These are phyloP conservation scores for Lenzites betulinus DNA, from an alignment of 768 basidiomycete species.

Conservation along the genomic window DNA sequence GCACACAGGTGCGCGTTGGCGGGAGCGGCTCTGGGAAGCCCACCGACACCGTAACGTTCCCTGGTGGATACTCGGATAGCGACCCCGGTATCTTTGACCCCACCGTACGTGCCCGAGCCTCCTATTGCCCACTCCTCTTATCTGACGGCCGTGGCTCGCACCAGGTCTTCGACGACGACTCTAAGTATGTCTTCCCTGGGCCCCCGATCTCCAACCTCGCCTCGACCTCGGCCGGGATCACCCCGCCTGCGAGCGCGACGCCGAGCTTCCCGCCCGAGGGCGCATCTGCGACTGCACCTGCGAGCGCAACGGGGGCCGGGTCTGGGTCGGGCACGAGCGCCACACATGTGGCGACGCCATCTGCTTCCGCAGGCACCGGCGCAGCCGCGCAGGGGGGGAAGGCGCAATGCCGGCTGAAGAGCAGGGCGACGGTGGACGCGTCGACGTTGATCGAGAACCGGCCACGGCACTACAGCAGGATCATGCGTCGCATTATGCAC, in stretches of 20 bases:
- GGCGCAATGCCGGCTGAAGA: constrained; percentile 21
- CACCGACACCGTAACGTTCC: constrained; percentile 55
- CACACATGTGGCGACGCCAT: constrained; percentile 6
- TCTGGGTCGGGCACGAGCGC: constrained; percentile 4
- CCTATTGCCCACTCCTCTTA: background rate
- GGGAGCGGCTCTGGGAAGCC: constrained; percentile 57
- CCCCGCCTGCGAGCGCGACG: constrained; percentile 8
- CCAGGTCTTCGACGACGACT: constrained; percentile 29
- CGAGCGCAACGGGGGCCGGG: constrained; percentile 2
- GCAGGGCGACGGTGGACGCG: background rate
- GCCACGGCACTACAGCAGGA: constrained; percentile 22
- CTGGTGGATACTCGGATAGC: constrained; percentile 71
- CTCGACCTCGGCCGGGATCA: constrained; percentile 15
- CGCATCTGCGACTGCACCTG: background rate
- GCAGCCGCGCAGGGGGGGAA: constrained; percentile 1
- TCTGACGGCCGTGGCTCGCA: background rate
- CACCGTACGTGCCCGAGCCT: constrained; percentile 37
- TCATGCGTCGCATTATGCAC: constrained; percentile 24
- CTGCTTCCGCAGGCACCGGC: constrained; percentile 11
- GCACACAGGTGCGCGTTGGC: constrained; percentile 53
- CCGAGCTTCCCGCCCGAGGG: constrained; percentile 24
- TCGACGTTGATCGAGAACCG: background rate
- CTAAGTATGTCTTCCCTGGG: constrained; percentile 34
- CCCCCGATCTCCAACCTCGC: constrained; percentile 30
- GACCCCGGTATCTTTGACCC: constrained; percentile 74